phyloP scores from a whole-genome alignment of 345 rosid species.

The Arabidopsis thaliana region TAIR10.1 NC_003075.7:15657001-15657500 shows the following conservation, averaged over 20 bases:
- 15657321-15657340: slow-evolving; percentile 66
- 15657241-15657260: slow-evolving; percentile 2
- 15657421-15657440: slow-evolving; percentile 16
- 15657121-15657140: slow-evolving; percentile 1
- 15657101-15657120: slow-evolving; percentile 4
- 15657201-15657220: background rate
- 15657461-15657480: slow-evolving; percentile 69
- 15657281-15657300: slow-evolving; percentile 52
- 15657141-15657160: slow-evolving; percentile 12
- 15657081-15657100: background rate
- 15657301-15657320: slow-evolving; percentile 71
- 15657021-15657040: slow-evolving; percentile 28
- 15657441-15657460: slow-evolving; percentile 57
- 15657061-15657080: slow-evolving; percentile 26
- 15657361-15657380: slow-evolving; percentile 62
- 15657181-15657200: background rate
- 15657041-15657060: slow-evolving; percentile 13
- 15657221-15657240: slow-evolving; percentile 5
- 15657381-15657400: slow-evolving; percentile 71
- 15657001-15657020: background rate
- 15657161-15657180: slow-evolving; percentile 1
- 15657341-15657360: slow-evolving; percentile 68
- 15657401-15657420: slow-evolving; percentile 49
- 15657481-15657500: slow-evolving; percentile 58
- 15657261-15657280: slow-evolving; percentile 35